Evolutionary conservation across 352 stramenopile genomes (phyloP), one percentile per base, ranked within the genome.

Genomic region (Globisporangium middletonii): DNA sequence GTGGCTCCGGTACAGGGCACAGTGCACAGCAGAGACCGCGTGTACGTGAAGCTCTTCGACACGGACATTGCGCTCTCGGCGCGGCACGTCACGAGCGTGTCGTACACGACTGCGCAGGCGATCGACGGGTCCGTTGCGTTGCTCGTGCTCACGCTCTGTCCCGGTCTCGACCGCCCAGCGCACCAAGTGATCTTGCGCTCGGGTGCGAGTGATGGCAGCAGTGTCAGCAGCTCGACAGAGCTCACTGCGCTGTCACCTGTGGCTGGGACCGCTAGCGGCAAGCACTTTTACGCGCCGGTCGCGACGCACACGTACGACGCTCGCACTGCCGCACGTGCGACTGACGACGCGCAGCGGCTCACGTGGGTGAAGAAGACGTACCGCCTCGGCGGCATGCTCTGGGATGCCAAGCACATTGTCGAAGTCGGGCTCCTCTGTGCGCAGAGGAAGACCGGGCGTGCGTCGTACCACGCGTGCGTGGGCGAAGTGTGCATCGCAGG

Each of bases 1-100:
- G 11, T 46, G 27, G 12, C 41, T 59, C 46, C 38, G 60, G n/a
- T 4, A 4, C 43, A 77, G 64, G 70, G 70, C n/a, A 59, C 63
- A 55, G 56, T 75, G 57, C 35, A 55, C 44, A 59, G 59, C 16
- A 60, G 55, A 2, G 67, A 75, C 47, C 75, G 75, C 19, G 57
- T 60, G 26, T 78, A 75, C 54, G 69, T 75, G 37, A 78, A 78
- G 57, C 67, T 78, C 44, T 75, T 69, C 26, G 70, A 75, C 23
- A 64, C 69, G 9, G 70, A 78, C 38, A 69, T 78, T 27, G 70
- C 67, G 54, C 71, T 78, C 12, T 73, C 64, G 13, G 55, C 67
- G 42, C 64, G 67, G 44, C 67, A 64, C 12, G 57, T 75, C 46
- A 67, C 72, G 51, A 61, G 75, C 53, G 62, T 78, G 41, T 72